Base-by-base conservation (phyloP, 768 basidiomycete species). In the Leccinum uliginosum region DNA sequence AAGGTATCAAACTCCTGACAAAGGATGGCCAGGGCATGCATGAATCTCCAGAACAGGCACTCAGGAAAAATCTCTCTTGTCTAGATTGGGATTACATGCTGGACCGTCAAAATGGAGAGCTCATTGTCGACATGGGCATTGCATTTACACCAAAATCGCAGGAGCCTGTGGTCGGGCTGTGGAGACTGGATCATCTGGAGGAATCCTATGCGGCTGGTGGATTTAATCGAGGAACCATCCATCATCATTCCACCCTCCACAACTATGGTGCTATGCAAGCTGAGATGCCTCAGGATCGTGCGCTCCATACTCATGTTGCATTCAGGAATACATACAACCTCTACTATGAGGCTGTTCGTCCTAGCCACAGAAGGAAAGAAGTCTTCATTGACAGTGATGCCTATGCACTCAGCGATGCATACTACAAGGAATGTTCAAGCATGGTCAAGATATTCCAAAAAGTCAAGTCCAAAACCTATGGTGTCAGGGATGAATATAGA, bases 311-410 rank as follows among this genome's bases (percentile, higher is more conserved):
- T 0, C 64, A 66, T 15, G 14, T 63, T 2, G 32, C 51, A 1
- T 66, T 65, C 46, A 8, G 50, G 26, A 64, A 23, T 29, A 48
- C 61, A 4, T 66, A 66, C 54, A 65, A 65, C 7, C 58, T 65
- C 7, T 49, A 43, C 15, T 65, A 63, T 49, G 59, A 65, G 35
- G 56, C 35, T 0, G 21, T 62, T 4, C 30, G 43, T 5, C 44
- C 62, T 3, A 54, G 47, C 50, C 44, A 53, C 50, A 62, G 62
- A 24, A 24, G 9, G 3, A 2, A 55, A 54, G 10, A 15, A n/a
- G 4, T 4, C 3, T 21, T 44, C 1, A 12, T n/a, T 4, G 43
- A 44, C 43, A 44, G 43, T 10, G 11, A 44, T 11, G 56, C 56
- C 27, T 77, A 61, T 9, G 27, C 21, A 1, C n/a, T 55, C 5